A percentile compares a stretch with the other conserved stretches of the same genome.
phyloP scores from a whole-genome alignment of 306 rosid genomes.

The Dryas octopetala region DNA sequence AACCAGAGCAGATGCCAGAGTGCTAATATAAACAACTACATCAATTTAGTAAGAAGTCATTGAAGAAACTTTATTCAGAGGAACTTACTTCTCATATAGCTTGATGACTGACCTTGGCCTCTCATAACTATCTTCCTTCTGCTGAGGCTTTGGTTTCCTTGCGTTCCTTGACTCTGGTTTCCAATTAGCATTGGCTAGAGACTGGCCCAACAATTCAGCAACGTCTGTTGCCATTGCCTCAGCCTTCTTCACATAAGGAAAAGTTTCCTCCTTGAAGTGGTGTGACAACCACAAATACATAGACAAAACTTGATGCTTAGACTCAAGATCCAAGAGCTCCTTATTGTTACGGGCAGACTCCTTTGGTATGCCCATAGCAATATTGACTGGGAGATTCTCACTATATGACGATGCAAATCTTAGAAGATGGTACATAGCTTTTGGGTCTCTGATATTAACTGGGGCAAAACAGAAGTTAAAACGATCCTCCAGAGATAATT shows the following conservation, averaged over 20 bases:
- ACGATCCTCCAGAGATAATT: constrained; percentile 77
- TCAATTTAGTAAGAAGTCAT: constrained; percentile 12
- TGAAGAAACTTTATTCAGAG: constrained; percentile 13
- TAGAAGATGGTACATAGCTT: constrained; percentile 77
- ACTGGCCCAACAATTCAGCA: constrained; percentile 62
- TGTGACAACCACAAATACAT: constrained; percentile 83
- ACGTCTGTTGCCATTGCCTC: constrained; percentile 74
- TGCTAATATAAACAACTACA: background rate
- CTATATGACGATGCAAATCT: constrained; percentile 71
- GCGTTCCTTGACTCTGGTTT: constrained; percentile 66
- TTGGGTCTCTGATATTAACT: constrained; percentile 86
- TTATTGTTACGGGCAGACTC: constrained; percentile 67
- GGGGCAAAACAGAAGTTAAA: constrained; percentile 90
- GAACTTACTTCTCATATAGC: constrained; percentile 48
- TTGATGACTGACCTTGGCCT: constrained; percentile 53
- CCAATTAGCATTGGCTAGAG: constrained; percentile 79
- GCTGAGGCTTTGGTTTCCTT: constrained; percentile 45
- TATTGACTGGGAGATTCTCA: constrained; percentile 65
- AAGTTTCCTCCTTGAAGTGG: constrained; percentile 65
- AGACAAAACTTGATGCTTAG: constrained; percentile 86
- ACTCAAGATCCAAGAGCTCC: constrained; percentile 90
- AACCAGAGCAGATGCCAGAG: background rate
- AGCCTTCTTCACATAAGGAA: constrained; percentile 72
- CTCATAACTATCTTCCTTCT: constrained; percentile 39
- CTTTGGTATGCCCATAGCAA: constrained; percentile 84